Evolutionary conservation across 805 yeast species (phyloP), one percentile per base, ranked within the genome.

Genomic region (Cyberlindnera bimundalis): DNA sequence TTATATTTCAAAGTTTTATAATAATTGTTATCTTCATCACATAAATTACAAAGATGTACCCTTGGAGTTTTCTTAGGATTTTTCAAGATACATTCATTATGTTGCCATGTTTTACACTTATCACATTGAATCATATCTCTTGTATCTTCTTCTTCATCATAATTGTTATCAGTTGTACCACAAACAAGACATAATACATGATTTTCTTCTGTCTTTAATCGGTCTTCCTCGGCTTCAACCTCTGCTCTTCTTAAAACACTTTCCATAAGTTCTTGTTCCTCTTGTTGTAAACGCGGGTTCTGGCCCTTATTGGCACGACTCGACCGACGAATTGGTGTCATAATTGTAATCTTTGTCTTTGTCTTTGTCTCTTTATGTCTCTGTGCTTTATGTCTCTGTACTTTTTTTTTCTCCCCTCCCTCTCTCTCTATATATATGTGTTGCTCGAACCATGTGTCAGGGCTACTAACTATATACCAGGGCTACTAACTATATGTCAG

Each of bases 101-200:
- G 90, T 55, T 83, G 89, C 89, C 89, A 83, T 2, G 87, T 74
- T 33, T 69, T 60, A 55, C 90, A 83, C 7, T 61, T 50, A 20
- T 79, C 86, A 60, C 90, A 83, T 52, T 78, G 78, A 20, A 81
- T 72, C 84, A 81, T 79, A 11, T 66, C 67, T 6, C 39, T 79
- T 1, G 60, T 58, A 45, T 79, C 85, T 4, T 68, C 70, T 0
- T 70, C 79, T 45, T 73, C 83, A 51, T 79, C 67, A 55, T 77
- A 80, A 46, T 77, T 80, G 14, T 62, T 70, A 41, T 75, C 76
- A 16, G 68, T 74, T 2, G 84, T 66, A 3, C 81, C 83, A 60
- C 89, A 82, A 0, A 76, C 79, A 1, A 68, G 59, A 58, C 90
- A 82, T 19, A 76, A 64, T 2, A 81, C 82, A 5, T 47, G 56